Evolutionary conservation across 352 stramenopile species (phyloP).

Genomic region (Peronosclerospora sorghi): DNA sequence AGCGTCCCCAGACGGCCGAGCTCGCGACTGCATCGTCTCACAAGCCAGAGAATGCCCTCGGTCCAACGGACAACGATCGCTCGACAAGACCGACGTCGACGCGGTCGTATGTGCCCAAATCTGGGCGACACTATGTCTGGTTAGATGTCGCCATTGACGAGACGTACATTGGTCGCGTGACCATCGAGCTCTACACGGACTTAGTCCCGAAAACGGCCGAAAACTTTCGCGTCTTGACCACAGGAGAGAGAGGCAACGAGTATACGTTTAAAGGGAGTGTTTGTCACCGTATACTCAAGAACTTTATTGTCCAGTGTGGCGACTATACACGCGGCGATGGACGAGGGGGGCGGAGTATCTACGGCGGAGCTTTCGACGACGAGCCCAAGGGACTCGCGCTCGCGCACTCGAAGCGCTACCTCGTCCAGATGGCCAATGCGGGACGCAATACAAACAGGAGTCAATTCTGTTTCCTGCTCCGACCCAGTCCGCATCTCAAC

Average conservation of each 20-base stretch:
- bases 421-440: slow-evolving; percentile 95
- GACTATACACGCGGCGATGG: slow-evolving; percentile 90
- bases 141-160: slow-evolving; percentile 77
- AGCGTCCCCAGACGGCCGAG: slow-evolving; percentile 5
- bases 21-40: slow-evolving; percentile 1
- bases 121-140: slow-evolving; percentile 76
- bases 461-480: slow-evolving; percentile 99
- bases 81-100: slow-evolving; percentile 7
- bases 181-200: slow-evolving; percentile 87
- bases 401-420: slow-evolving; percentile 71
- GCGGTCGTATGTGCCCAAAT: slow-evolving; percentile 38
- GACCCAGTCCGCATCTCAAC: slow-evolving; percentile 57
- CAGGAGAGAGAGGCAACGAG: slow-evolving; percentile 88
- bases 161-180: slow-evolving; percentile 55
- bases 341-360: slow-evolving; percentile 95
- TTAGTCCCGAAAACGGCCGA: slow-evolving; percentile 96
- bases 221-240: slow-evolving; percentile 96
- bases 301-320: slow-evolving; percentile 97
- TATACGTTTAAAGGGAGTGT: slow-evolving; percentile 94
- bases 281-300: slow-evolving; percentile 97
- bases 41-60: slow-evolving; percentile 6
- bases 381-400: slow-evolving; percentile 87
- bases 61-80: slow-evolving; percentile 3
- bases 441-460: slow-evolving; percentile 95
- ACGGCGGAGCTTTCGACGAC: slow-evolving; percentile 95